A percentile compares a stretch with the other conserved stretches of the same genome.
Evolutionary conservation across 164 flowering plant genomes (phyloP).

Genomic region (Platanus orientalis): DNA sequence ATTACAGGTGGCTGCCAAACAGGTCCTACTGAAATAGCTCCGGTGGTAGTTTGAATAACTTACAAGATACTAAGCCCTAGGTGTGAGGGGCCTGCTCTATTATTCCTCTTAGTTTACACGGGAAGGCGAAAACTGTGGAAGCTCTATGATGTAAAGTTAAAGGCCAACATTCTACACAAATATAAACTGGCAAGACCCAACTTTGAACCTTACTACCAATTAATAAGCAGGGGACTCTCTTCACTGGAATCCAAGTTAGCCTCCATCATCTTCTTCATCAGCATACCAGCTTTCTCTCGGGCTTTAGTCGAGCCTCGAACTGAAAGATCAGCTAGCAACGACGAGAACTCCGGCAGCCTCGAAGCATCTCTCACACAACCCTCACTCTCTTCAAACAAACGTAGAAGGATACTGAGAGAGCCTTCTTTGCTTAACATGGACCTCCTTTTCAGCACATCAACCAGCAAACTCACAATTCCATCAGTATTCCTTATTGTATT

Average conservation of each 20-base stretch:
- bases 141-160: too few species aligned
- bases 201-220: too few species aligned
- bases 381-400: constrained; percentile 58
- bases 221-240: constrained; percentile 16
- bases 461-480: constrained; percentile 35
- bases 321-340: constrained; percentile 58
- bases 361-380: constrained; percentile 44
- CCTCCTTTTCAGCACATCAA: constrained; percentile 49
- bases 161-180: too few species aligned
- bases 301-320: constrained; percentile 55
- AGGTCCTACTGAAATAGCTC: too few species aligned
- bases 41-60: too few species aligned
- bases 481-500: constrained; percentile 33
- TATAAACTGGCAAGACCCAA: too few species aligned
- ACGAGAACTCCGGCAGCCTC: constrained; percentile 41
- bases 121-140: too few species aligned
- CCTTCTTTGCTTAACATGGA: constrained; percentile 76
- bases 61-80: too few species aligned
- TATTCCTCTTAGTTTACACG: too few species aligned
- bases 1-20: too few species aligned
- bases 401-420: constrained; percentile 48
- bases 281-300: constrained; percentile 44
- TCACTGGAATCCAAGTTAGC: constrained; percentile 29
- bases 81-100: too few species aligned
- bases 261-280: constrained; percentile 57